A percentile compares a stretch with the other conserved stretches of the same genome.
Evolutionary conservation across 306 rosid genomes (phyloP).

Genomic region (Prunus kanzakura): DNA sequence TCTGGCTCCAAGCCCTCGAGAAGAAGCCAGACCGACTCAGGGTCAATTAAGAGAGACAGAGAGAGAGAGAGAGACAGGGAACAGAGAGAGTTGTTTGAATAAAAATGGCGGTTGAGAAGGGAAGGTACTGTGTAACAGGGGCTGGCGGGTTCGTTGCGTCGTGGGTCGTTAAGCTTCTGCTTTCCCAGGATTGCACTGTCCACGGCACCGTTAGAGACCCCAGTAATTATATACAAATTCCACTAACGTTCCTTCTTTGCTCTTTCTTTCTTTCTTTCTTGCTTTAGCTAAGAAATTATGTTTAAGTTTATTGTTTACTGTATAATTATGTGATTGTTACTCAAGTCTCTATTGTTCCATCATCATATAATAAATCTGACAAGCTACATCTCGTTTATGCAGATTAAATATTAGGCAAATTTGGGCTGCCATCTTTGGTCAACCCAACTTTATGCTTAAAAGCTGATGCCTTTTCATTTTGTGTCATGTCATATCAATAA

Average conservation of each 20-base stretch:
- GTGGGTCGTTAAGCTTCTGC: conserved; percentile 65
- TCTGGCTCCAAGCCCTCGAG: no score
- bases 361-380: neutral
- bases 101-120: conserved; percentile 8
- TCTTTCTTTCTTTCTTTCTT: neutral
- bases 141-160: conserved; percentile 80
- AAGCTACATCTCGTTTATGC: neutral
- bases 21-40: no score
- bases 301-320: neutral
- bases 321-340: neutral
- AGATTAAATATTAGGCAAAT: neutral
- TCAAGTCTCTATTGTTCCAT: neutral
- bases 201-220: conserved; percentile 71
- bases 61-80: neutral
- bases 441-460: no score
- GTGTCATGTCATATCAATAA: no score
- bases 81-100: neutral
- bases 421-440: no score
- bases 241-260: neutral
- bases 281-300: neutral
- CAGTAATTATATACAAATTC: conserved; percentile 19
- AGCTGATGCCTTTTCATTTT: no score
- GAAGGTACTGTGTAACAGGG: conserved; percentile 66
- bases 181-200: conserved; percentile 55
- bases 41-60: no score